Evolutionary conservation across 164 flowering plant genomes (phyloP), one percentile per base, ranked within the genome.

Genomic region (Aristolochia fimbriata): DNA sequence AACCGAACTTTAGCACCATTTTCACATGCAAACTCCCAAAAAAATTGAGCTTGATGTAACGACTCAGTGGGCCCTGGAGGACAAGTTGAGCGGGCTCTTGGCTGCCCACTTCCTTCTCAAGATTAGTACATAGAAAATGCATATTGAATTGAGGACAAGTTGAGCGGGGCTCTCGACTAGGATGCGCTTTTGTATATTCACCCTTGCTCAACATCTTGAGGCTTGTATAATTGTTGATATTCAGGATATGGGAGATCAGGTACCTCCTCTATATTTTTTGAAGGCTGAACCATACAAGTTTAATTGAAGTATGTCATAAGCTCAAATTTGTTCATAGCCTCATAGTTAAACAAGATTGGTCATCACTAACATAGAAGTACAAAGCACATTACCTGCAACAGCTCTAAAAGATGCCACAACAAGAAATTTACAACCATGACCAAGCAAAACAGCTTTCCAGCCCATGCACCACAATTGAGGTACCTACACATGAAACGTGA

Each of bases 391-490:
- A 93, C 97, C 91, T 88, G 76, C 81, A 77, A 81, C 33, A 85
- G 60, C 68, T 80, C 63, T 67, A 94, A 57, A 15, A 94, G 62
- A 62, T 68, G 78, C 95, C 95, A 94, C 14, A 88, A 66, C 75
- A 93, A 55, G 76, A 71, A 91, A 66, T 88, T 84, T 55, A 94
- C 70, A 27, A 88, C 77, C 93, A 91, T 84, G 65, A 88, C 95
- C 76, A 94, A 68, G 79, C 84, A 83, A 61, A 91, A 91, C 24
- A 94, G 82, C 74, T 94, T 94, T 62, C 97, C 99, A 16, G 96
- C 96, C 97, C 96, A 94, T 45, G 85, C 73, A 60, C 97, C 99
- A 71, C 97, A 93, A 5, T 85, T 68, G 51, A 88, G 90, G 70
- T 90, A 90, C 85, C 97, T 81, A 62, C 6, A 65, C 50, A 37